Evolutionary conservation across 2,329 filamentous ascomycete genomes (phyloP), one percentile per base, ranked within the genome.

Genomic region (Botrytis cinerea): DNA sequence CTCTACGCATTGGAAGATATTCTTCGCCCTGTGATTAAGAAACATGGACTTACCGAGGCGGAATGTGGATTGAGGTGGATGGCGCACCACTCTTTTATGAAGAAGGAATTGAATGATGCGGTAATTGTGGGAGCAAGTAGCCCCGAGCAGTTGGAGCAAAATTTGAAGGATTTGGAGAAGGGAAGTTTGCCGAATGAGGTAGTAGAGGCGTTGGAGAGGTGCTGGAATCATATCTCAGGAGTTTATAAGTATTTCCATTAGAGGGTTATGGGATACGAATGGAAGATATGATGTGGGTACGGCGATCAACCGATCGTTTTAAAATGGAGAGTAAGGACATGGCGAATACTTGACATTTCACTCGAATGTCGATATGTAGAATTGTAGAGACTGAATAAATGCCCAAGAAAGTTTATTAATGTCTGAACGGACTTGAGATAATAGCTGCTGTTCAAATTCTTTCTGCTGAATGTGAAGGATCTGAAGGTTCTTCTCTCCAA

Each of bases 181-280:
- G 91, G 93, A 0, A 92, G 93, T 1, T 83, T 97, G 75, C 93
- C 93, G 0, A 88, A 92, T 20, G 92, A 94, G 40, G 91, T 97
- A 25, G 87, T 97, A 16, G 83, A 90, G 80, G 90, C 88, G 20
- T 84, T 97, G 73, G 93, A 97, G 77, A 84, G 93, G 82, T 93
- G 92, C 5, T 97, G 94, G 94, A 76, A 28, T 7, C 46, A 54
- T 9, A 69, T 69, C 54, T 51, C 46, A 8, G 48, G 66, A 10
- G 46, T 46, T 22, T 69, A 54, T 25, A 69, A 69, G 35, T 69
- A 69, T 57, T 57, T 51, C 18, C 66, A 69, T 69, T 69, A 57
- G 2, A 32, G 20, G 35, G 16, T 35, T 4, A 32, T 22, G 32
- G 32, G 28, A 2, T 7, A 59, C 20, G 32, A 18, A 5, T 12